phyloP scores from a whole-genome alignment of 2,329 filamentous ascomycete species.

The Parastagonospora avenae region DNA sequence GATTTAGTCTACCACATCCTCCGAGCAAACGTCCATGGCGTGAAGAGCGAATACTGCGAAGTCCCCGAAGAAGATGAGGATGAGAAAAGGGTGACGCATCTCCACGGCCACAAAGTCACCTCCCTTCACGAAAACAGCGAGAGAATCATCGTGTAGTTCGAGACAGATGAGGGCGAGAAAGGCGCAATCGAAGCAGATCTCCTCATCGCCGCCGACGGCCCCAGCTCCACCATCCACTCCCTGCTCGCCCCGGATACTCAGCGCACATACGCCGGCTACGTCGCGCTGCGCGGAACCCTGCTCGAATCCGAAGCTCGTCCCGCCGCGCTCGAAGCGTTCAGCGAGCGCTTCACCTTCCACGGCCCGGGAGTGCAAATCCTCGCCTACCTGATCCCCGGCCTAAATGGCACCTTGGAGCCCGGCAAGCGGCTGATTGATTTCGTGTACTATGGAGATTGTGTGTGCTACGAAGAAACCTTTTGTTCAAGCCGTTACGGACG shows the following conservation, averaged over 20 bases:
- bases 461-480: slow-evolving; percentile 50
- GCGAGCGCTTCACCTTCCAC: slow-evolving; percentile 50
- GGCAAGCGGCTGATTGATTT: slow-evolving; percentile 54
- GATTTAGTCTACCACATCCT: slow-evolving; percentile 41
- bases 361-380: slow-evolving; percentile 45
- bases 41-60: slow-evolving; percentile 32
- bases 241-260: slow-evolving; percentile 25
- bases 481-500: slow-evolving; percentile 54
- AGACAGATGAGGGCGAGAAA: slow-evolving; percentile 17
- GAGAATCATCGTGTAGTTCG: slow-evolving; percentile 23
- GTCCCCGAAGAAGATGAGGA: slow-evolving; percentile 20
- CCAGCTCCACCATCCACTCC: slow-evolving; percentile 35
- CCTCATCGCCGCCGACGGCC: slow-evolving; percentile 38
- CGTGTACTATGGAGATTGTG: slow-evolving; percentile 56
- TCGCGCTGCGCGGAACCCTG: slow-evolving; percentile 39
- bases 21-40: slow-evolving; percentile 37
- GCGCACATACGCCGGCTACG: slow-evolving; percentile 40
- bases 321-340: slow-evolving; percentile 33
- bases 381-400: slow-evolving; percentile 54
- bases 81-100: slow-evolving; percentile 22
- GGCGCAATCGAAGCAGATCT: slow-evolving; percentile 31
- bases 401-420: slow-evolving; percentile 45
- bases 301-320: slow-evolving; percentile 28
- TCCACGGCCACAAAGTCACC: slow-evolving; percentile 32
- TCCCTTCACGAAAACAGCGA: slow-evolving; percentile 22